Evolutionary conservation across 2,329 filamentous ascomycete genomes (phyloP), one percentile per base, ranked within the genome.

Genomic region (Verticillium albo-atrum): DNA sequence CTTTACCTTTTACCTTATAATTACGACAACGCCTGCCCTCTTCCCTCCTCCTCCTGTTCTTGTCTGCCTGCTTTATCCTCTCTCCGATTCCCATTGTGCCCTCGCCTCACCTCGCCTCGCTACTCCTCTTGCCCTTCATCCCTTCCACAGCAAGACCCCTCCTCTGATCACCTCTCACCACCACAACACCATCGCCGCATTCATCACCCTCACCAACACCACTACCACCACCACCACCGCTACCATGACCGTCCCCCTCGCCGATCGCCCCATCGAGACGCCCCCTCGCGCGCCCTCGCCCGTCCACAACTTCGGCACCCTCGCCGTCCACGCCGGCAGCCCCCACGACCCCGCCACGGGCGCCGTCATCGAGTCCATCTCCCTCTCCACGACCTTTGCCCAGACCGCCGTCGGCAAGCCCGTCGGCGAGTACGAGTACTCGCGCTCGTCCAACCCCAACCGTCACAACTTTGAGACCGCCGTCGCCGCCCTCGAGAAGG

Each of bases 341-440:
- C 91, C 91, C 68, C 91, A 96, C 74, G 95, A 99, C 77, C 90
- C 94, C 54, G 80, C 85, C 47, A 99, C 94, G 26, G 95, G 95
- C 64, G 95, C 95, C 66, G 95, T 99, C 68, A 99, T 99, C 73
- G 92, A 95, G 77, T 79, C 95, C 68, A 97, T 99, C 74, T 97
- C 94, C 10, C 86, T 99, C 26, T 97, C 93, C 26, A 98, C 95
- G 17, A 99, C 95, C 6, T 99, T 94, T 72, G 92, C 91, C n/a
- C 95, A 99, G 79, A 88, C 87, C 15, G 85, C 87, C 14, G 92
- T 97, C 25, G 95, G 94, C 64, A 86, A 90, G 75, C 95, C 95
- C 1, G 81, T 98, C 30, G 95, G 95, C 70, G 79, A 81, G 63
- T 97, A 93, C 78, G 95, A 99, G 77, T 99, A 99, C 82, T 92